phyloP scores from a whole-genome alignment of 2,329 filamentous ascomycete species.

The Fusarium multiceps region DNA sequence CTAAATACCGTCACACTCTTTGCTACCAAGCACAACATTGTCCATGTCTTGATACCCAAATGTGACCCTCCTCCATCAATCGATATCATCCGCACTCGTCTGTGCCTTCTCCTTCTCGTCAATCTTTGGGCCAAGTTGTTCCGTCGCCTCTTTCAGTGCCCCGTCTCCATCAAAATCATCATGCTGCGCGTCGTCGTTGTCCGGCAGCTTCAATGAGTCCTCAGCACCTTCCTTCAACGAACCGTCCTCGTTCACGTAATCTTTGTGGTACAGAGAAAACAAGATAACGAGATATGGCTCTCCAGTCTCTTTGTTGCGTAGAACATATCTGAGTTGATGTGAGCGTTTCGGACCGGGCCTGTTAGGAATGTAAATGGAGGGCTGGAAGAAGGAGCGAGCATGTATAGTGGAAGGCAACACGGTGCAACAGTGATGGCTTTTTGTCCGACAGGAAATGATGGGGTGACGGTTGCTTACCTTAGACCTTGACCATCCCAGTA shows the following conservation, averaged over 20 bases:
- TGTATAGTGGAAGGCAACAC: background rate
- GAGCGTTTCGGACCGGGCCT: constrained; percentile 67
- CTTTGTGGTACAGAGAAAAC: constrained; percentile 79
- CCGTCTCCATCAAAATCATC: constrained; percentile 50
- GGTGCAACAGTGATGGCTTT: background rate
- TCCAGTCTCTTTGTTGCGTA: constrained; percentile 81
- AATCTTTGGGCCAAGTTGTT: constrained; percentile 49
- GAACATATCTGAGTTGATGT: constrained; percentile 89
- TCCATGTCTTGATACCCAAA: background rate
- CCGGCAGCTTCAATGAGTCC: constrained; percentile 39
- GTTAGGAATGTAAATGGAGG: constrained; percentile 38
- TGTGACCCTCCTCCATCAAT: constrained; percentile 45
- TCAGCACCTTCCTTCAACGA: constrained; percentile 59
- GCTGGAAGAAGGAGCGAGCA: constrained; percentile 13
- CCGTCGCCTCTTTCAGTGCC: constrained; percentile 54
- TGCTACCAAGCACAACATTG: background rate
- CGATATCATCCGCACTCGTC: constrained; percentile 58
- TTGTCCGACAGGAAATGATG: background rate
- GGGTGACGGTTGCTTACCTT: constrained; percentile 64
- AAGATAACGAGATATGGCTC: constrained; percentile 83
- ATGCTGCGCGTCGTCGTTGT: constrained; percentile 14
- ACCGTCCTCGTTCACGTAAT: constrained; percentile 71
- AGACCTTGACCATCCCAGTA: constrained; percentile 85
- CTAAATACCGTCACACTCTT: background rate
- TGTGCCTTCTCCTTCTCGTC: constrained; percentile 34